Percentiles rank a stretch among this genome's conserved stretches.
These are phyloP conservation scores for Ganoderma lingzhi DNA, from an alignment of 1,284 basidiomycete species.

Conservation along the genomic window DNA sequence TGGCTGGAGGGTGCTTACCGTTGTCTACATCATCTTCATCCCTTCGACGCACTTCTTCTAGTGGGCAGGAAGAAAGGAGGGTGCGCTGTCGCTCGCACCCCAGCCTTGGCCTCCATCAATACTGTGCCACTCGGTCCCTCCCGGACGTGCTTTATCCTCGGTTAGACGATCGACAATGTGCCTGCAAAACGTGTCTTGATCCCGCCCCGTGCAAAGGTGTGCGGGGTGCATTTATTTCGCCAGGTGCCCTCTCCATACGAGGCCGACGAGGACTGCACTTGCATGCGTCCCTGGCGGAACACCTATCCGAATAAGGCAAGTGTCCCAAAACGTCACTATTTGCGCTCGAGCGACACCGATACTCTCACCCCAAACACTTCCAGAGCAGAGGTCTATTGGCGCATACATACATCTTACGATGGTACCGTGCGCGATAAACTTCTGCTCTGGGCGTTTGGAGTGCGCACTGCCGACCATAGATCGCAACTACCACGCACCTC, in stretches of 20 bases:
- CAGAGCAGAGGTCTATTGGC: slow-evolving; percentile 4
- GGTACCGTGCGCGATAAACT: background rate
- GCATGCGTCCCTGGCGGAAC: background rate
- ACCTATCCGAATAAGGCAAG: slow-evolving; percentile 25
- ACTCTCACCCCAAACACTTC: background rate
- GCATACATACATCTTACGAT: background rate
- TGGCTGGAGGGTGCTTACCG: slow-evolving; percentile 11
- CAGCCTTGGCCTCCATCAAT: slow-evolving; percentile 14
- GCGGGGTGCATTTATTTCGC: slow-evolving; percentile 10
- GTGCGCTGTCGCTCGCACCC: slow-evolving; percentile 14
- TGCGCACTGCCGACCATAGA: background rate
- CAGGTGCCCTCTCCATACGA: background rate
- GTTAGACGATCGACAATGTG: slow-evolving; percentile 14
- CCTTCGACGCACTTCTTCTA: slow-evolving; percentile 11
- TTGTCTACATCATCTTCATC: slow-evolving; percentile 11
- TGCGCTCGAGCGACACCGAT: background rate
- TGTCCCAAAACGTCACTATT: slow-evolving; percentile 13
- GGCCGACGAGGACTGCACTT: background rate
- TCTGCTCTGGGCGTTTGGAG: background rate
- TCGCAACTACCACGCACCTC: background rate
- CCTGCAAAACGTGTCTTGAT: slow-evolving; percentile 22
- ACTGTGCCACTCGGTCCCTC: slow-evolving; percentile 28
- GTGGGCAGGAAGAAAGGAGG: slow-evolving; percentile 15
- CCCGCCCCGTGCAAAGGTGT: slow-evolving; percentile 7
- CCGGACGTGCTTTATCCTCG: slow-evolving; percentile 26